Base-by-base conservation (phyloP, 2,329 filamentous ascomycete genomes). In the Fusarium foetens region DNA sequence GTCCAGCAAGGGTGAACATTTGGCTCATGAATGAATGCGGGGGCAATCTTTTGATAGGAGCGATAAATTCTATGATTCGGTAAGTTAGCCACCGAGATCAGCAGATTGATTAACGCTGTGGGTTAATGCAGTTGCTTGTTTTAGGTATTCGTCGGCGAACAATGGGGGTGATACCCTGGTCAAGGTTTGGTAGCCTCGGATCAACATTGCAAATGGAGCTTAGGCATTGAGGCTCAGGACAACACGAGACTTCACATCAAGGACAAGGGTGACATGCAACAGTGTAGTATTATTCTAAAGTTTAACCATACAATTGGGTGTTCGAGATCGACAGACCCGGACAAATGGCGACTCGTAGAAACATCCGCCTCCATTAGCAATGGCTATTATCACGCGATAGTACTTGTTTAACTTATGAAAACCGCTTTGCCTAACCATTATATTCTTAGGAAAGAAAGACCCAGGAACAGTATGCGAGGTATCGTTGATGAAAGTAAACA, bases 31-130 rank as follows among this genome's bases (percentile, higher is more conserved):
- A 38, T 27, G 31, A n/a, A 17, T 68, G 68, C 69, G 69, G 69
- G 69, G 69, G 52, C 21, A 21, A 12, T 21, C 3, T 14, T 35
- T 54, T 72, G 66, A 72, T 72, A 69, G 69, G 69, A 70, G 58
- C 46, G 57, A 59, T 64, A 68, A 58, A 19, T 55, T 58, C 39
- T 48, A 21, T 3, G 12, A 45, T 31, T 66, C 69, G 65, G 65
- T 23, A 25, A 19, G 46, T 42, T 29, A 17, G 53, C 23, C 3
- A 16, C 69, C 59, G 69, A 70, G 55, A 66, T 72, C 51, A 72
- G 65, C 33, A 72, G 42, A 36, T 72, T 59, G 43, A 39, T 54
- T 21, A 33, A 59, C 39, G 25, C 10, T 49, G 14, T 43, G 25
- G 46, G 35, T n/a, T 41, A 19, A 38, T 31, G n/a, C 12, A 38